phyloP scores from a whole-genome alignment of 2,329 filamentous ascomycete species.

The Penicillium sp. region DNA sequence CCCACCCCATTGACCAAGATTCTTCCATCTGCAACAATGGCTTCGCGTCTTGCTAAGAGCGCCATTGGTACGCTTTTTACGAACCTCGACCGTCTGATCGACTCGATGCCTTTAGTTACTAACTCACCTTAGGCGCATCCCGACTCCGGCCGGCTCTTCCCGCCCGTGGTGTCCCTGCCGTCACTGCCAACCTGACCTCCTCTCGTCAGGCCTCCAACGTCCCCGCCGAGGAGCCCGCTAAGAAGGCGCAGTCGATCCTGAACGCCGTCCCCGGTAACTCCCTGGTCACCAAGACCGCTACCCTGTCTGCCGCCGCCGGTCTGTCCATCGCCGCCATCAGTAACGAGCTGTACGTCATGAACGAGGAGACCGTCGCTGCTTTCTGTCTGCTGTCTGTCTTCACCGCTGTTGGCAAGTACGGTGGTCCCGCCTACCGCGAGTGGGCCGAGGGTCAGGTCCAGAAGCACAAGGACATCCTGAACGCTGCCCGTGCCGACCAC shows the following conservation, averaged over 20 bases:
- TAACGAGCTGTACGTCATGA: slow-evolving; percentile 99
- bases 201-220: slow-evolving; percentile 66
- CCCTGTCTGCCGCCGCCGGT: slow-evolving; percentile 85
- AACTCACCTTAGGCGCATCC: slow-evolving; percentile 62
- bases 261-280: slow-evolving; percentile 87
- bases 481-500: slow-evolving; percentile 87
- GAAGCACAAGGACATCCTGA: slow-evolving; percentile 92
- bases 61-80: slow-evolving; percentile 67
- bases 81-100: slow-evolving; percentile 15
- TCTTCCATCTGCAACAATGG: slow-evolving; percentile 67
- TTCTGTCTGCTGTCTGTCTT: slow-evolving; percentile 90
- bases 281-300: slow-evolving; percentile 89
- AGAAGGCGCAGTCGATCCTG: slow-evolving; percentile 91
- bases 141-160: slow-evolving; percentile 76
- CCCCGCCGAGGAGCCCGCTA: slow-evolving; percentile 80
- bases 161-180: slow-evolving; percentile 61
- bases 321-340: slow-evolving; percentile 89
- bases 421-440: slow-evolving; percentile 80
- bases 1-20: slow-evolving; percentile 40
- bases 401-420: slow-evolving; percentile 83
- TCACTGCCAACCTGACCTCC: slow-evolving; percentile 59
- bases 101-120: slow-evolving; percentile 24
- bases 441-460: slow-evolving; percentile 83
- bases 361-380: slow-evolving; percentile 94
- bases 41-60: slow-evolving; percentile 92